Conservation (phyloP, 2,329 filamentous ascomycete genomes). For the Didymosphaeria variabile region DNA sequence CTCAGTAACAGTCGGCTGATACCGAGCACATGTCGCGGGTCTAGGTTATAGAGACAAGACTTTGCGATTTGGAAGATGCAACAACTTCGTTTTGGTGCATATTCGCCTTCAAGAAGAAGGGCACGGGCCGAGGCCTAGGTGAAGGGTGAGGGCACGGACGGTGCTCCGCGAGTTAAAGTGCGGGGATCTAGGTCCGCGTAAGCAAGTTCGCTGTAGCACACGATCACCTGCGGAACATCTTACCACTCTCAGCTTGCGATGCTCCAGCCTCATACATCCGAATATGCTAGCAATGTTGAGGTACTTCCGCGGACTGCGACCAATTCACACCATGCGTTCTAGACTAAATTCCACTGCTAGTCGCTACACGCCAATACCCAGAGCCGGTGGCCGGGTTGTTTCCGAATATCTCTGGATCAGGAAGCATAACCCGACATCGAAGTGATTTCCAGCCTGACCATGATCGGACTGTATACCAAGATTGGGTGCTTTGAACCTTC, state of each 20-base stretch:
- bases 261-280: neutral
- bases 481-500: no score
- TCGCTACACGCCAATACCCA: no score
- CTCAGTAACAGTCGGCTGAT: neutral
- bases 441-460: no score
- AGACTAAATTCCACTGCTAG: no score
- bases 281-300: neutral
- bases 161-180: neutral
- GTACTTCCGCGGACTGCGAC: neutral
- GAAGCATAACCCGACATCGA: no score
- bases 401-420: no score
- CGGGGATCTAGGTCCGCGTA: neutral
- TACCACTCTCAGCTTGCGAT: neutral
- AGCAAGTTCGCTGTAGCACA: neutral
- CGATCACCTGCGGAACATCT: neutral
- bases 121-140: neutral
- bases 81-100: neutral
- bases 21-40: neutral
- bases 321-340: no score
- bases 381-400: no score
- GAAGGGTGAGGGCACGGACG: neutral
- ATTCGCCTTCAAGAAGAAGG: neutral
- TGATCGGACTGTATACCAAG: no score
- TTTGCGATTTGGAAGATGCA: neutral
- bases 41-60: neutral